A percentile compares a stretch with the other conserved stretches of the same genome.
These are phyloP conservation scores for Chlorokybus atmophyticus DNA, from an alignment of 139 green algal genomes.

Conservation along the genomic window DNA sequence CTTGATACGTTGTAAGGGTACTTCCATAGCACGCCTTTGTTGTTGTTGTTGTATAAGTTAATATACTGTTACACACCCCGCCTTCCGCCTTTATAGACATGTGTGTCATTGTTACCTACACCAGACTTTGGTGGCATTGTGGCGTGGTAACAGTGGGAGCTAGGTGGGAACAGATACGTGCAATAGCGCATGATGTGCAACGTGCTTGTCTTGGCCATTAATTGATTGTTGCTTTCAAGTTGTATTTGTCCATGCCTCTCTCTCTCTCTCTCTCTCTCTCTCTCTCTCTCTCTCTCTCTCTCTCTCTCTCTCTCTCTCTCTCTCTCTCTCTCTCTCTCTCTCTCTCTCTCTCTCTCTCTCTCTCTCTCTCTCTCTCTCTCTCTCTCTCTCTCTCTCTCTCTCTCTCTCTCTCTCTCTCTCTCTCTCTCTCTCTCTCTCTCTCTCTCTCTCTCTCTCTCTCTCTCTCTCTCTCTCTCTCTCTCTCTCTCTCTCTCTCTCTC, in stretches of 20 bases:
- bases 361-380: conserved; percentile 3
- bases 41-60: too few relatives aligned
- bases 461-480: conserved; percentile 3
- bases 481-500: conserved; percentile 1
- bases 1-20: too few relatives aligned
- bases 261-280: conserved; percentile 3
- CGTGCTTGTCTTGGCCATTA: too few relatives aligned
- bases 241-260: neutral
- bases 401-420: neutral
- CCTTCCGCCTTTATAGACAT: too few relatives aligned
- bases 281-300: neutral
- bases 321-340: conserved; percentile 3
- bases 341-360: conserved; percentile 3
- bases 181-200: too few relatives aligned
- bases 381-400: neutral
- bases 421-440: neutral
- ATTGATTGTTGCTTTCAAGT: too few relatives aligned
- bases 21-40: too few relatives aligned
- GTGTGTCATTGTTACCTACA: too few relatives aligned
- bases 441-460: conserved; percentile 3
- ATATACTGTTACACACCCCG: too few relatives aligned
- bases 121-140: too few relatives aligned
- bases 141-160: too few relatives aligned
- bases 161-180: too few relatives aligned
- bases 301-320: neutral